Evolutionary conservation across 106 monocot genomes (phyloP), one percentile per base, ranked within the genome.

Genomic region (Hemerocallis citrina): DNA sequence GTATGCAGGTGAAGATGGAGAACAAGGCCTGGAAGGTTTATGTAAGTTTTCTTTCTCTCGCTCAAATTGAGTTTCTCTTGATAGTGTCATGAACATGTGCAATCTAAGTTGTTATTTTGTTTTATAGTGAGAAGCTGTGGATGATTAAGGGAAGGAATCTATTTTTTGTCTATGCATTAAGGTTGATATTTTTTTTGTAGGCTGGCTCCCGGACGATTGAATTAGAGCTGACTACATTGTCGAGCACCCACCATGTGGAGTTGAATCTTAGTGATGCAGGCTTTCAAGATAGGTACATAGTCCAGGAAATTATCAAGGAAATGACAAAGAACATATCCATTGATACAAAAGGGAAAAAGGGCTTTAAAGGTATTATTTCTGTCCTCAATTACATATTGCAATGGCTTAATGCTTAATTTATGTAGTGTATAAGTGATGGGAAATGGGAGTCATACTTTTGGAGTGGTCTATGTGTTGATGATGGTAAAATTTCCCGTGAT

Each of bases 231-330:
- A 68, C 86, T 3, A 96, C 81, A 46, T 64, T 96, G 25, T 86
- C 90, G 6, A 87, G 95, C 59, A 73, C 84, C 16, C 76, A 87
- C 59, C 95, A 96, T 62, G 79, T 96, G 37, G 90, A 96, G 78
- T 57, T 96, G 66, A 96, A 81, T 67, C 95, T 90, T 16, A 91
- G 87, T 42, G 90, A 96, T 77, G 90, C 95, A 24, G 95, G 95
- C 13, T 96, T 96, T 60, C 95, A 96, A 46, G 95, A 96, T 40
- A 86, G 95, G 42, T 87, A 96, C 69, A 77, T 96, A 57, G 87
- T 96, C 63, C 95, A 96, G 61, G 95, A 96, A 64, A 84, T 96
- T 43, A 96, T 96, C 21, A 96, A 96, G 39, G 95, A 96, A 55
- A 96, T 96, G 95, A 84, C 95, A 16, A 96, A 75, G 47, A 86